phyloP scores from a whole-genome alignment of 2,329 filamentous ascomycete genomes.

The Colletotrichum sp. region DNA sequence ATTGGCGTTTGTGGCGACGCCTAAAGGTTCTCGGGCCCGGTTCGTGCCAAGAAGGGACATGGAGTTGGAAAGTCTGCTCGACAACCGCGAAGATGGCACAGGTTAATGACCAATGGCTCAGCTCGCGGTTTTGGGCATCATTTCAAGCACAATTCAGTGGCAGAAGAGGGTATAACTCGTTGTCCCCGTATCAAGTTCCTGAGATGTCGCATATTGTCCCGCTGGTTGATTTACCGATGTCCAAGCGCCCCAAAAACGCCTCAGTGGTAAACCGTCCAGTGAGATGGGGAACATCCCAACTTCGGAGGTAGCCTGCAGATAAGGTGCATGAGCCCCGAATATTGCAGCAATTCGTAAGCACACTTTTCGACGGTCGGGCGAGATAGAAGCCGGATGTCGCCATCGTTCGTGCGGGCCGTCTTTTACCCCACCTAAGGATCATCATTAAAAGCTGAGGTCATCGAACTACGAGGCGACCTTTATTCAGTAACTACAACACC shows the following conservation, averaged over 20 bases:
- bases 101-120: not conserved
- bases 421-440: not conserved
- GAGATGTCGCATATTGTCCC: not conserved
- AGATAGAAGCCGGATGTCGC: slow-evolving; percentile 6
- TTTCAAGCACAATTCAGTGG: not conserved
- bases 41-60: slow-evolving; percentile 20
- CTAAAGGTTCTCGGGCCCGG: slow-evolving; percentile 11
- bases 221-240: not conserved
- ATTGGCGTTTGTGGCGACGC: slow-evolving; percentile 13
- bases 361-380: not conserved
- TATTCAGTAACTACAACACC: slow-evolving; percentile 23
- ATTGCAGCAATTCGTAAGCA: not conserved
- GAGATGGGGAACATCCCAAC: not conserved
- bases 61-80: not conserved
- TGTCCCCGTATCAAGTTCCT: not conserved
- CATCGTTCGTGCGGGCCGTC: not conserved
- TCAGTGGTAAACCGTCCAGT: not conserved
- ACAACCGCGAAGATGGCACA: not conserved
- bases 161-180: not conserved
- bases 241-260: not conserved
- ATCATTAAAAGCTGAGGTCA: not conserved
- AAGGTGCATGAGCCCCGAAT: not conserved
- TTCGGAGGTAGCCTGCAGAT: not conserved
- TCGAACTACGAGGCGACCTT: not conserved
- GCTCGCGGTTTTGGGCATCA: not conserved